These are phyloP conservation scores for Talaromyces atroroseus DNA, from an alignment of 2,329 filamentous ascomycete genomes.

Conservation along the genomic window DNA sequence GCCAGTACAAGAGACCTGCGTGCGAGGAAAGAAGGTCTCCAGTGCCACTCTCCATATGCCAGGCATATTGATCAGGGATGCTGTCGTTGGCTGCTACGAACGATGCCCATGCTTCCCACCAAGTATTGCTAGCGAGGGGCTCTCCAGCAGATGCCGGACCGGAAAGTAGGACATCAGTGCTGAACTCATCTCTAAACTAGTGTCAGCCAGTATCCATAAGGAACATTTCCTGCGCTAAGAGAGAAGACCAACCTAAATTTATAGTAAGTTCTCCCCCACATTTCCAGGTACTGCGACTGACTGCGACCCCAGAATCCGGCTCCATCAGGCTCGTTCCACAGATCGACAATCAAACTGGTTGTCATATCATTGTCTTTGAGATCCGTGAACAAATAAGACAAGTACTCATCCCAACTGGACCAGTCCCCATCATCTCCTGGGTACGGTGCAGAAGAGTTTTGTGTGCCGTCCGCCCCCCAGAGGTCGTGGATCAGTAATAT, in stretches of 20 bases:
- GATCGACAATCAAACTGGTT: slow-evolving; percentile 41
- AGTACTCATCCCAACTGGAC: slow-evolving; percentile 24
- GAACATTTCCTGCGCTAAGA: not conserved
- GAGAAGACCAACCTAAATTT: slow-evolving; percentile 7
- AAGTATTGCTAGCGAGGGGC: slow-evolving; percentile 30
- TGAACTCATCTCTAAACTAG: slow-evolving; percentile 10
- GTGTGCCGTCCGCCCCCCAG: slow-evolving; percentile 46
- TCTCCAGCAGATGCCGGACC: slow-evolving; percentile 36
- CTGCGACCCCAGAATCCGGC: slow-evolving; percentile 33
- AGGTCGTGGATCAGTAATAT: slow-evolving; percentile 45
- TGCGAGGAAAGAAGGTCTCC: slow-evolving; percentile 26
- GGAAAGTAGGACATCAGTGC: slow-evolving; percentile 23
- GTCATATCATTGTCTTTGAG: slow-evolving; percentile 23
- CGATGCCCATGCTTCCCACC: slow-evolving; percentile 37
- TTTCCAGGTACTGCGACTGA: slow-evolving; percentile 32
- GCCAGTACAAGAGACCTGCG: slow-evolving; percentile 21
- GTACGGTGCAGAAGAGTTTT: slow-evolving; percentile 31
- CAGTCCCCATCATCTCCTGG: slow-evolving; percentile 50
- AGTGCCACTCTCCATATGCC: slow-evolving; percentile 37
- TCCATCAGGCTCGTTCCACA: slow-evolving; percentile 52
- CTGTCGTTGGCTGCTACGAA: slow-evolving; percentile 33
- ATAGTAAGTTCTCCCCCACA: slow-evolving; percentile 11
- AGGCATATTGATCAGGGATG: slow-evolving; percentile 43
- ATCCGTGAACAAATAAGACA: slow-evolving; percentile 18
- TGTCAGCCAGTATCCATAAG: slow-evolving; percentile 24